Base-by-base conservation (phyloP, 352 stramenopile genomes). In the Pythium brachiatum region DNA sequence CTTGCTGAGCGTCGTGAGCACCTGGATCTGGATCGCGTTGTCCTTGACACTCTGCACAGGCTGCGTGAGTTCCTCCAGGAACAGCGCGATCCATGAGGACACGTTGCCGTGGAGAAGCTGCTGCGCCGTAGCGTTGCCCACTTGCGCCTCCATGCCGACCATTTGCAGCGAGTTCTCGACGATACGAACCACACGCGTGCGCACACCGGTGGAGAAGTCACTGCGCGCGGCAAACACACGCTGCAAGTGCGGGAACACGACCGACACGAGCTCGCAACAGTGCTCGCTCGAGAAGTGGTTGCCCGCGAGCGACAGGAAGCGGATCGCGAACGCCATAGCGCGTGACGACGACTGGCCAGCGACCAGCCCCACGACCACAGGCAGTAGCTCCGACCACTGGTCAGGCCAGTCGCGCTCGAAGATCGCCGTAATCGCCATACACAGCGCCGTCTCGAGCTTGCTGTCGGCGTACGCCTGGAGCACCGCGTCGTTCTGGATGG, bases 331-430 rank as follows among this genome's bases (percentile, higher is more conserved):
- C 62, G 81, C 81, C 39, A 90, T 88, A 12, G 70, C 76, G 8
- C 53, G 60, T 43, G 60, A 41, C 51, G 60, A 66, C 51, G 60
- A 54, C 46, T 78, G 64, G 13, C 69, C 75, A 0, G 78, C 66
- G 47, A 92, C 76, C 52, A 94, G 81, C 44, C 68, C 62, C 52
- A 92, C 66, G 9, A 92, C 60, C 2, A 76, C 68, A 2, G 86
- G 83, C 46, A 94, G 56, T 64, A 94, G 78, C 44, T 91, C 83
- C 15, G 72, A 62, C 86, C 86, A 94, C 68, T 94, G 82, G 60
- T 92, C 83, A 27, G 83, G 86, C 81, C 82, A 92, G 58, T 94
- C 86, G 57, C 80, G 82, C 67, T 94, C 83, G 51, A 92, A 92
- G 60, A 94, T 85, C 50, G 83, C 78, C n/a, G 78, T 81, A 21